phyloP scores from a whole-genome alignment of 2,329 filamentous ascomycete species.

The Arthrobotrys megalospora region DNA sequence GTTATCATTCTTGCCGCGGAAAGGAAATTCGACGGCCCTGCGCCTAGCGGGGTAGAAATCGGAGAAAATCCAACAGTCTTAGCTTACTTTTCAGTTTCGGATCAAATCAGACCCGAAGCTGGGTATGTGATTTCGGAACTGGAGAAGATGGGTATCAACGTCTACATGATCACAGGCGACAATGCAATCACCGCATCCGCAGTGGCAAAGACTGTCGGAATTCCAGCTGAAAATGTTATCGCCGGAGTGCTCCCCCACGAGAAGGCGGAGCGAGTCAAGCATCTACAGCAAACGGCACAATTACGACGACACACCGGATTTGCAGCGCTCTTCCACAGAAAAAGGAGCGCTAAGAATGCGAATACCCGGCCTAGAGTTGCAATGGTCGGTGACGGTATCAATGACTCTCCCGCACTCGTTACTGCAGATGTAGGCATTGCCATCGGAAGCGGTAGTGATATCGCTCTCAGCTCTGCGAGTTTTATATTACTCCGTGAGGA shows the following conservation, averaged over 20 bases:
- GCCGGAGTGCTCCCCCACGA: slow-evolving; percentile 88
- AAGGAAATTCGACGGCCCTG: slow-evolving; percentile 3
- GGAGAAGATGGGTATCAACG: slow-evolving; percentile 76
- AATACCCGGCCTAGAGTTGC: slow-evolving; percentile 74
- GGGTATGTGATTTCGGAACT: slow-evolving; percentile 76
- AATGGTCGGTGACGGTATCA: slow-evolving; percentile 90
- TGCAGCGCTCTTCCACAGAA: slow-evolving; percentile 44
- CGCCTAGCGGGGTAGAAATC: slow-evolving; percentile 63
- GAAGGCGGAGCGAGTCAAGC: slow-evolving; percentile 80
- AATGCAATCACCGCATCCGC: slow-evolving; percentile 87
- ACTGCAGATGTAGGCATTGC: slow-evolving; percentile 87
- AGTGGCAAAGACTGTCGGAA: slow-evolving; percentile 82
- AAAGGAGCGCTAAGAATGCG: slow-evolving; percentile 22
- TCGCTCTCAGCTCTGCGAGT: slow-evolving; percentile 84
- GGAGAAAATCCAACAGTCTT: slow-evolving; percentile 68
- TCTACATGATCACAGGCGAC: slow-evolving; percentile 95
- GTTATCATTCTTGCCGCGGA: slow-evolving; percentile 68
- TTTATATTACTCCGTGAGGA: slow-evolving; percentile 84
- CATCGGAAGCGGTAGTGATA: slow-evolving; percentile 84
- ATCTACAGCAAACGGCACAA: slow-evolving; percentile 71
- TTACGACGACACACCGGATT: slow-evolving; percentile 37
- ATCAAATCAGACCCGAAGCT: slow-evolving; percentile 84
- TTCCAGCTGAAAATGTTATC: slow-evolving; percentile 80
- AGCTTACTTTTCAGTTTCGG: slow-evolving; percentile 82
- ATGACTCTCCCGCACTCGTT: slow-evolving; percentile 85